These are phyloP conservation scores for Pyrenochaeta sp. DNA, from an alignment of 2,329 filamentous ascomycete species.

Conservation along the genomic window DNA sequence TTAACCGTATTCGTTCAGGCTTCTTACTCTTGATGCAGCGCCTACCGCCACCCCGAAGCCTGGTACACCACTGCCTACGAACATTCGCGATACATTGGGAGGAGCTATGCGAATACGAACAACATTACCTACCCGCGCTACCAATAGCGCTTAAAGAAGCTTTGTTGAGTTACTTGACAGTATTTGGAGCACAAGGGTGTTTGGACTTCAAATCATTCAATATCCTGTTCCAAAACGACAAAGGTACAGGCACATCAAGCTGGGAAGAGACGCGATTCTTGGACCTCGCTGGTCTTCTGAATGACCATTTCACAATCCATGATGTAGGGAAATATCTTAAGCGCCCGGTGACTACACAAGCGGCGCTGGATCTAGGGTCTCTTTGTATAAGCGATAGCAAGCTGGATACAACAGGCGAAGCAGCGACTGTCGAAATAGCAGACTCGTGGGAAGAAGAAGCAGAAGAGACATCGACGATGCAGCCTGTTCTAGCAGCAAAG, in stretches of 20 bases:
- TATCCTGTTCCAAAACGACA: constrained; percentile 57
- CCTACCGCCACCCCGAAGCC: constrained; percentile 46
- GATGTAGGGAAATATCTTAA: constrained; percentile 58
- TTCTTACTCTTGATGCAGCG: constrained; percentile 40
- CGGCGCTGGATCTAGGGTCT: constrained; percentile 21
- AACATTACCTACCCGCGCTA: constrained; percentile 61
- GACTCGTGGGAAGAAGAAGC: constrained; percentile 59
- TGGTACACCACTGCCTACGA: constrained; percentile 62
- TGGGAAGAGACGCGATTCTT: constrained; percentile 58
- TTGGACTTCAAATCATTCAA: constrained; percentile 57
- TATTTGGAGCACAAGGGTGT: constrained; percentile 56
- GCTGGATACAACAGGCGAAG: constrained; percentile 19
- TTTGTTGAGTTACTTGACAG: constrained; percentile 65
- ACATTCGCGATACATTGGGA: constrained; percentile 65
- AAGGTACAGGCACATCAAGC: constrained; percentile 45
- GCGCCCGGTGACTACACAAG: constrained; percentile 5
- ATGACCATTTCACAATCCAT: constrained; percentile 57
- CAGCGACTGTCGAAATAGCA: constrained; percentile 32
- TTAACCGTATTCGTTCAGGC: constrained; percentile 21
- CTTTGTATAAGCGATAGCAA: constrained; percentile 18
- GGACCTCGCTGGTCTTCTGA: constrained; percentile 62
- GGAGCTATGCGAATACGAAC: constrained; percentile 65
- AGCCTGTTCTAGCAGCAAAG: constrained; percentile 19
- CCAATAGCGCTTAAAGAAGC: constrained; percentile 61
- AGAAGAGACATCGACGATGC: constrained; percentile 16